These are phyloP conservation scores for Penicillium riverlandense DNA, from an alignment of 495 filamentous ascomycete species.

Conservation along the genomic window DNA sequence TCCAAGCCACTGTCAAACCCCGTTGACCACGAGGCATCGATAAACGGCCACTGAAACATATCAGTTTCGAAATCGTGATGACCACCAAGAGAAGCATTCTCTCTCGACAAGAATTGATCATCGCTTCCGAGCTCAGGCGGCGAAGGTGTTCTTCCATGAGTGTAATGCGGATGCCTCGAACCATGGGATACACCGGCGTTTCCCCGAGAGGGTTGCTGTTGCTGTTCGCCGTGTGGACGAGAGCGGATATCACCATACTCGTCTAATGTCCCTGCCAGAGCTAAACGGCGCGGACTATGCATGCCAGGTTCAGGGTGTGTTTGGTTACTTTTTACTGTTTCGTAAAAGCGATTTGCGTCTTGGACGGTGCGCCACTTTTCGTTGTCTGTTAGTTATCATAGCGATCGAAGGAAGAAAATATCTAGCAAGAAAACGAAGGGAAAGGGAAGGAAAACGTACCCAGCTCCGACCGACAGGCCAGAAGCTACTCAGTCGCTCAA, in stretches of 20 bases:
- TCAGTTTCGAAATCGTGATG: conserved; percentile 30
- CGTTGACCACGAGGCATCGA: conserved; percentile 34
- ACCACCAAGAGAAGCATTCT: conserved; percentile 3
- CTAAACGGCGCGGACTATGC: conserved; percentile 23
- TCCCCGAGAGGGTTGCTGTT: conserved; percentile 5
- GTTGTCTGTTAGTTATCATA: no score
- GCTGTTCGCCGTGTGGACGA: conserved; percentile 15
- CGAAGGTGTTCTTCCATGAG: background rate
- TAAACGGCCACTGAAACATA: conserved; percentile 41
- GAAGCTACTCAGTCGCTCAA: conserved; percentile 29
- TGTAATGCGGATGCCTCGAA: background rate
- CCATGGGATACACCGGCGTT: conserved; percentile 2
- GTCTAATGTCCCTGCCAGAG: conserved; percentile 31
- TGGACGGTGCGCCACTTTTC: conserved; percentile 33
- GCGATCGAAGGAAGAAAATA: background rate
- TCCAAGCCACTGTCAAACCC: conserved; percentile 35
- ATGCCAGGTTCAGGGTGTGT: conserved; percentile 12
- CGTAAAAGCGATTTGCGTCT: conserved; percentile 36
- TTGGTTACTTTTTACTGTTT: conserved; percentile 26
- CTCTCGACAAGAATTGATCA: conserved; percentile 1
- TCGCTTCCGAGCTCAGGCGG: conserved; percentile 8
- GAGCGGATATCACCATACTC: conserved; percentile 40
- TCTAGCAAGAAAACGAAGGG: background rate
- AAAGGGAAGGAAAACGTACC: conserved; percentile 13
- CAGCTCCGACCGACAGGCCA: conserved; percentile 38